Evolutionary conservation across 140 eudicot genomes (phyloP), one percentile per base, ranked within the genome.

Genomic region (Anethum foeniculum): DNA sequence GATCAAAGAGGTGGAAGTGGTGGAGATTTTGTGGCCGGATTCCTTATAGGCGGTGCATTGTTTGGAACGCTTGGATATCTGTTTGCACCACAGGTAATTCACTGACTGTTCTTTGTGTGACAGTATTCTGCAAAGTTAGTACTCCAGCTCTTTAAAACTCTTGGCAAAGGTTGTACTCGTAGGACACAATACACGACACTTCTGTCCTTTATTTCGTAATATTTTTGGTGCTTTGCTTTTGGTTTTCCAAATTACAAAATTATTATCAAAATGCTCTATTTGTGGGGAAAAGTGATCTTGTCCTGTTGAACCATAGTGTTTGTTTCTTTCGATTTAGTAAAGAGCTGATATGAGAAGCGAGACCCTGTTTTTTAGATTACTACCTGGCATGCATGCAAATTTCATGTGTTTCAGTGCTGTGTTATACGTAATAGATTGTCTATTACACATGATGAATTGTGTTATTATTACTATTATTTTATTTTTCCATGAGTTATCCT

Each of bases 11-110:
- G 87, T 85, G 97, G 95, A 83, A 86, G 84, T 46, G 92, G 90
- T 80, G 91, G 92, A 76, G 96, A 94, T 82, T 94, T 94, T 83
- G 82, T 85, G 74, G 98, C 97, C 18, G 97, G 98, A 71, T 92
- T 94, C 78, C 86, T 92, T 80, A 41, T 94, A 47, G 98, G 98
- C 16, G 96, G 98, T 85, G 98, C 98, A 1, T 62, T 94, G 51
- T 92, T 90, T 82, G 98, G 97, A 71, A 89, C 94, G 38, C 88
- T 92, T 77, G 94, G 90, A 43, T 92, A 90, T 87, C 78, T 92
- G 46, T 94, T 89, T 85, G 96, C 98, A 80, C 98, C 98, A 32
- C 96, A 94, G 97, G 98, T 92, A 85, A 81, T 80, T 14, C 74
- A 32, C 5, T 32, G 43, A 32, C 74, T 30, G 6, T 25, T 62